phyloP scores from a whole-genome alignment of 2,329 filamentous ascomycete genomes.

The Sarocladium strictum region DNA sequence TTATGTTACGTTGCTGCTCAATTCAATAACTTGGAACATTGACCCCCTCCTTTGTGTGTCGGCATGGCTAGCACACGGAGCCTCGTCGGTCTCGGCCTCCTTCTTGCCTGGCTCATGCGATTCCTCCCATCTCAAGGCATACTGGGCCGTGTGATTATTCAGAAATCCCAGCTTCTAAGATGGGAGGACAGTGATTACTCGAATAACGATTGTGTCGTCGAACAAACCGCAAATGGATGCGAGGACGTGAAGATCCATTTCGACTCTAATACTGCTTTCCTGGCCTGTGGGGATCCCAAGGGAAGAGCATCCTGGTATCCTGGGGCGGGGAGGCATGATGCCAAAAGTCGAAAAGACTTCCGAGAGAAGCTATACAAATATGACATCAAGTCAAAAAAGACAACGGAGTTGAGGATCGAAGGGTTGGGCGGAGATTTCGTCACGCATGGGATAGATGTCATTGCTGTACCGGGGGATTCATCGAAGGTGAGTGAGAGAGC shows the following conservation, averaged over 20 bases:
- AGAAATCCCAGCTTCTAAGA: neutral
- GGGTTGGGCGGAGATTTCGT: constrained; percentile 4
- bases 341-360: neutral
- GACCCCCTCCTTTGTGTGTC: neutral
- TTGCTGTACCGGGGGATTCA: neutral
- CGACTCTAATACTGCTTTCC: neutral
- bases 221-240: neutral
- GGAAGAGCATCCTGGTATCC: neutral
- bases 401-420: neutral
- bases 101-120: neutral
- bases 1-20: no score
- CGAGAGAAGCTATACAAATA: constrained; percentile 8
- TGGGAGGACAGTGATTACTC: neutral
- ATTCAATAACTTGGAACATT: no score
- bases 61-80: neutral
- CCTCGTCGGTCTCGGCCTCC: neutral
- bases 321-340: constrained; percentile 1
- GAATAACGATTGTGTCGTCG: neutral
- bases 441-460: neutral
- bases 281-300: neutral
- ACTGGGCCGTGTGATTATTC: neutral
- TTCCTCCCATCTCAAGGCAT: neutral
- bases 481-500: neutral
- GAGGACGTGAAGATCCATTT: constrained; percentile 5
- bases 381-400: neutral